These are phyloP conservation scores for Trichopus zeylanicus DNA, from an alignment of 116 monocot species.

Conservation along the genomic window DNA sequence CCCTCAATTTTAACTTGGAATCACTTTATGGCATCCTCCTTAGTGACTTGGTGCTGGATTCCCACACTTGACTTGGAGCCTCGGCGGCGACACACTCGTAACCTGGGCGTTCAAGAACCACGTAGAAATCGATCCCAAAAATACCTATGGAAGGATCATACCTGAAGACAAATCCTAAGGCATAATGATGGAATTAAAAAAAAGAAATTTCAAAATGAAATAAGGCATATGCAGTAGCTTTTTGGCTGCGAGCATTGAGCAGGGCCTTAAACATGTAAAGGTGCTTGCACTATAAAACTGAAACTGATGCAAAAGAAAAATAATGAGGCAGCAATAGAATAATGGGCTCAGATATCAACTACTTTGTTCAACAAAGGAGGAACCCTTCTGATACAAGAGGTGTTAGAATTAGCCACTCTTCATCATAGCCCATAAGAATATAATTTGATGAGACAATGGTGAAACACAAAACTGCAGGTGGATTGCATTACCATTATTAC, in stretches of 20 bases:
- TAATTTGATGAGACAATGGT: too few species aligned
- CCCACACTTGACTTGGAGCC: constrained; percentile 60
- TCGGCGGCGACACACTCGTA: constrained; percentile 53
- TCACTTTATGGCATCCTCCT: constrained; percentile 79
- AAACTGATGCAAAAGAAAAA: too few species aligned
- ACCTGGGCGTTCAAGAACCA: constrained; percentile 53
- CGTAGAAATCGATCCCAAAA: constrained; percentile 66
- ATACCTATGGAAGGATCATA: constrained; percentile 69
- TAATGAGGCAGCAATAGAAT: not conserved
- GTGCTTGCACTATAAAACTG: too few species aligned
- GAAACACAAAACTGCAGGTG: too few species aligned
- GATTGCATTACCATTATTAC: too few species aligned
- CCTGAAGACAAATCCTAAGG: constrained; percentile 11
- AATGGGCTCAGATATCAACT: constrained; percentile 6
- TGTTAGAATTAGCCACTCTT: not conserved
- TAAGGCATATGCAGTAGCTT: not conserved
- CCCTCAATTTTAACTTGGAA: constrained; percentile 81
- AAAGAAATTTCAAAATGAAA: not conserved
- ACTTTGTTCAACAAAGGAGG: constrained; percentile 19
- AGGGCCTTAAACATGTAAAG: too few species aligned
- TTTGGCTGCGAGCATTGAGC: not conserved
- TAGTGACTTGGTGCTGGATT: constrained; percentile 61
- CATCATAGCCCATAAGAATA: constrained; percentile 1
- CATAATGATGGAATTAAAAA: too few species aligned
- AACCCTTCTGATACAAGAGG: constrained; percentile 31